A percentile compares a stretch with the other conserved stretches of the same genome.
phyloP scores from a whole-genome alignment of 257 asterid species.

The Pogostemon cablin region DNA sequence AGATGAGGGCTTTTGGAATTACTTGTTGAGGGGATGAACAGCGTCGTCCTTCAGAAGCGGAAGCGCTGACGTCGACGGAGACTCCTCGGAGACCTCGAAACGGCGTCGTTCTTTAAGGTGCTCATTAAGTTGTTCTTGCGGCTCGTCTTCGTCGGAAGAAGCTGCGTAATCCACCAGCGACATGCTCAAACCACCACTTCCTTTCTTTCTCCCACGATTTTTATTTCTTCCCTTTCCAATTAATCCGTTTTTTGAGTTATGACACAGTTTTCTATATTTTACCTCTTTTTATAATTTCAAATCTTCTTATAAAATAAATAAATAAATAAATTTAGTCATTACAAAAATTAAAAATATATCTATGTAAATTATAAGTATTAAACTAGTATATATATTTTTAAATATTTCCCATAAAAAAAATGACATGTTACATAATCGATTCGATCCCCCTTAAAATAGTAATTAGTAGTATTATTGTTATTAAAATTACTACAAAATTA shows the following conservation, averaged over 20 bases:
- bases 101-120: constrained; percentile 32
- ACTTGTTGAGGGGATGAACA: constrained; percentile 34
- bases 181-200: constrained; percentile 39
- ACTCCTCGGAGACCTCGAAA: constrained; percentile 33
- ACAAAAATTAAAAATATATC: no score
- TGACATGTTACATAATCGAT: no score
- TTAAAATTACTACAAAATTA: no score
- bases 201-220: constrained; percentile 2
- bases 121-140: constrained; percentile 25
- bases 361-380: no score
- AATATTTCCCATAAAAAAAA: no score
- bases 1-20: background rate
- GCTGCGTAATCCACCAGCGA: constrained; percentile 85
- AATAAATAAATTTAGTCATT: no score
- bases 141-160: constrained; percentile 64
- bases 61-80: constrained; percentile 33
- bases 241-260: background rate
- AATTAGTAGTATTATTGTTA: no score
- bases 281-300: no score
- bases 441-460: no score
- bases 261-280: no score
- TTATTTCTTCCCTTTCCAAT: background rate
- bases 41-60: constrained; percentile 25
- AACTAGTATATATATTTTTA: no score
- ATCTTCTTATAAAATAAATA: no score